Evolutionary conservation across 495 filamentous ascomycete species (phyloP), one percentile per base, ranked within the genome.

Genomic region (Xylaria cubensis): DNA sequence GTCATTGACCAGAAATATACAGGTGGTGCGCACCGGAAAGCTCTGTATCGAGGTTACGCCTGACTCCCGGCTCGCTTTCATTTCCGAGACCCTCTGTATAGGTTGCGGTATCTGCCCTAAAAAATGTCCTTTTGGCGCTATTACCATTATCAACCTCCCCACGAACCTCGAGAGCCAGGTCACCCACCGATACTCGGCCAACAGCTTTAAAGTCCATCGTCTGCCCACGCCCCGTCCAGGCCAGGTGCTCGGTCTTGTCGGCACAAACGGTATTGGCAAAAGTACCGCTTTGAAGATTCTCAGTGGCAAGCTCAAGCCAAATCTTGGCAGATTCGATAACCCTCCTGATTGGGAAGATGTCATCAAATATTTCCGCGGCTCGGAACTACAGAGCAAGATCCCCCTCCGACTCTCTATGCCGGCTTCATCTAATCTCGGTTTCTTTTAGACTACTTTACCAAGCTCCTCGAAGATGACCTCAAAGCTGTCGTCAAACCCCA

Each of bases 221-320:
- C 88, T 99, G 74, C 96, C 96, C 39, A 97, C 94, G 85, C 96
- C 96, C 56, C 90, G 96, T 53, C 96, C 96, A 41, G 97, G 97
- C 36, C 94, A 97, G 76, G 97, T 99, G n/a, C 86, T 99, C 29
- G 96, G 96, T 82, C 88, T 99, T 56, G 96, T 99, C 24, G 96
- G 96, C 78, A 98, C 95, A 66, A 98, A 99, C 90, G 96, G 96
- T 92, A 99, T 98, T 79, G 96, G 96, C 82, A 98, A 99, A 88
- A 97, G 94, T 84, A 98, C 96, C 0, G 96, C 96, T 1, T 86
- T 99, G 81, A 98, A 98, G 85, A 98, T 99, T 79, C 89, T 99
- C 74, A 96, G 94, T 78, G 96, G 96, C 72, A 99, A 98, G 83
- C 87, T 98, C 74, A 99, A 99, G 90, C 96, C 96, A 63, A 99